Base-by-base conservation (phyloP, 1,284 basidiomycete species). In the Pyrrhoderma lamaoense region DNA sequence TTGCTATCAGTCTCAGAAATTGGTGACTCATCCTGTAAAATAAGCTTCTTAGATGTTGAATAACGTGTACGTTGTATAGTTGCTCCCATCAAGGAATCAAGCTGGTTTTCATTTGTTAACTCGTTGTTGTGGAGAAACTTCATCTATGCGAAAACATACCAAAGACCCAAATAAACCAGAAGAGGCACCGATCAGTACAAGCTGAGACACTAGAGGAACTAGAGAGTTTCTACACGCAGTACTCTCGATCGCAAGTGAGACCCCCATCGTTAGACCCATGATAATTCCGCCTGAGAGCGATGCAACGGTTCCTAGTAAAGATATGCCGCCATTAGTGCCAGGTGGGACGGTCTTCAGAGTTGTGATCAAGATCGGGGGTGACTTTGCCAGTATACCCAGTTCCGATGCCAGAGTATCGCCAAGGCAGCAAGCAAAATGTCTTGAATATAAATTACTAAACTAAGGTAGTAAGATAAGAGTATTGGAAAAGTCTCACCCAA, bases 281-380 rank as follows among this genome's bases (percentile, higher is more conserved):
- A 85, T 60, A 1, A 74, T 61, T 0, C 94, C 94, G 1, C 94
- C 94, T 0, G 73, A 62, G 1, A 84, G 67, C 1, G 89, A 91
- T 8, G 85, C 83, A 1, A 79, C 55, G 0, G 89, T 89, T 7
- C 94, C 94, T 42, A 79, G 75, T 0, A 74, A 50, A 1, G 89
- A 89, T 56, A 97, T 76, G 0, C 78, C 94, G 8, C 94, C 94
- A 62, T 98, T 97, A 1, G 94, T 96, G 0, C 94, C 94, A 0
- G 86, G 84, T 0, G 93, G 93, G 0, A 94, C 90, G 0, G 67
- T 58, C 52, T 73, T 72, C 43, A 85, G 65, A 1, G 85, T 91
- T 1, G 90, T 90, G 59, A 92, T 77, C 25, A 93, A 76, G 38
- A 80, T 65, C 0, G 93, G 93, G 3, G 73, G 73, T 3, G 76